Conservation (phyloP, 192 early-diverging fungal species). For the Linnemannia elongata region DNA sequence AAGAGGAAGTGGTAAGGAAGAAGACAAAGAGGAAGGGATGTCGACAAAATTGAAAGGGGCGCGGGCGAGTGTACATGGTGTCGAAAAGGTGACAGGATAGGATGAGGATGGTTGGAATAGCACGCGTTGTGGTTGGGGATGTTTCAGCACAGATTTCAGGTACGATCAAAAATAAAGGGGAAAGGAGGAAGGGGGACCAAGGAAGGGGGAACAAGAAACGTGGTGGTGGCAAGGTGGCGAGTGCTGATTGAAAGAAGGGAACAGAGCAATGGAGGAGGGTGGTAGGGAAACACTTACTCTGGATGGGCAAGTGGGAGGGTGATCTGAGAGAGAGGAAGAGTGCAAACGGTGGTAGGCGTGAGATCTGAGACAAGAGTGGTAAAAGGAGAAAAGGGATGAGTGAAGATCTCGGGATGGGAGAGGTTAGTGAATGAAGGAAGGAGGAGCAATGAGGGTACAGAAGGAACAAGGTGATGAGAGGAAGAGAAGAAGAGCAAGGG, state of each 20-base stretch:
- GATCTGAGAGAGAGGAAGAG: neutral
- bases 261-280: neutral
- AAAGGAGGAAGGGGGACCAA: too few species aligned
- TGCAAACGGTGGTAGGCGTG: neutral
- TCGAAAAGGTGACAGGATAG: neutral
- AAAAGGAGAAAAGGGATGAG: neutral
- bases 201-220: too few species aligned
- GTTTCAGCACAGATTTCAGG: neutral
- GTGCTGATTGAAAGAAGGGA: too few species aligned
- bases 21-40: neutral
- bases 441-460: neutral
- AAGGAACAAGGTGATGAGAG: neutral
- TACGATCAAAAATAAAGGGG: neutral
- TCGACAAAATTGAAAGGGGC: neutral
- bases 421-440: neutral
- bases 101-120: neutral
- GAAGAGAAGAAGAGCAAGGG: slow-evolving; percentile 5
- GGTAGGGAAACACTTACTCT: neutral
- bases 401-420: neutral
- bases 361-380: neutral
- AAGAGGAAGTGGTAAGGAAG: neutral
- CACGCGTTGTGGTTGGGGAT: neutral
- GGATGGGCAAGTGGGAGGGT: neutral
- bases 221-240: too few species aligned
- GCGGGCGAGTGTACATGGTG: neutral